A percentile compares a stretch with the other conserved stretches of the same genome.
These are phyloP conservation scores for Ogataea hybrid DNA, from an alignment of 1,139 yeast species.

Conservation along the genomic window DNA sequence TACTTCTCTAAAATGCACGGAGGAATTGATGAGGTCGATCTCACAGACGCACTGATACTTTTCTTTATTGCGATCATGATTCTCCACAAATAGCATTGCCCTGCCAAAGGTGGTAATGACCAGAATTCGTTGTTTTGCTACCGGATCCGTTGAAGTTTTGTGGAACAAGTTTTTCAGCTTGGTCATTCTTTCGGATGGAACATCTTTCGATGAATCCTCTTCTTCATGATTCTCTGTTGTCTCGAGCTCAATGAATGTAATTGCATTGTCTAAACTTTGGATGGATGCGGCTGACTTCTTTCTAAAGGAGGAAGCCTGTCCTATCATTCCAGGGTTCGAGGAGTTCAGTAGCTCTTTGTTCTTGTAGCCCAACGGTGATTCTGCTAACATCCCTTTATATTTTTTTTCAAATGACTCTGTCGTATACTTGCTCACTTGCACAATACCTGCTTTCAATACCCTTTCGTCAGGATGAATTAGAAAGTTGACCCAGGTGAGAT, in stretches of 20 bases:
- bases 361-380: slow-evolving; percentile 53
- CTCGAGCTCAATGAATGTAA: slow-evolving; percentile 28
- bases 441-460: slow-evolving; percentile 60
- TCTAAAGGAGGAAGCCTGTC: slow-evolving; percentile 12
- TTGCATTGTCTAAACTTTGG: slow-evolving; percentile 32
- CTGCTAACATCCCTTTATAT: slow-evolving; percentile 54
- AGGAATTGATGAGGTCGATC: slow-evolving; percentile 45
- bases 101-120: slow-evolving; percentile 58
- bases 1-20: too few species aligned
- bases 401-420: slow-evolving; percentile 57
- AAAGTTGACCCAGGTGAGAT: slow-evolving; percentile 65
- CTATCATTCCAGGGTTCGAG: slow-evolving; percentile 16
- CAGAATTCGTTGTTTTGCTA: slow-evolving; percentile 38
- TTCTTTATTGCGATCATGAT: slow-evolving; percentile 21
- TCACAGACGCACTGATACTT: slow-evolving; percentile 46
- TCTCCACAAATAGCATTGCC: slow-evolving; percentile 44
- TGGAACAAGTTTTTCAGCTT: slow-evolving; percentile 35
- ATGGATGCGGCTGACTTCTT: slow-evolving; percentile 9
- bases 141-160: slow-evolving; percentile 18
- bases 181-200: slow-evolving; percentile 18
- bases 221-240: slow-evolving; percentile 17
- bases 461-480: slow-evolving; percentile 68
- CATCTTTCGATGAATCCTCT: slow-evolving; percentile 18
- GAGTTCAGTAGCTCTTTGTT: slow-evolving; percentile 27
- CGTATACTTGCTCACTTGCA: slow-evolving; percentile 35